A percentile compares a stretch with the other conserved stretches of the same genome.
These are phyloP conservation scores for Fusarium solani-melongenae DNA, from an alignment of 2,329 filamentous ascomycete genomes.

Conservation along the genomic window DNA sequence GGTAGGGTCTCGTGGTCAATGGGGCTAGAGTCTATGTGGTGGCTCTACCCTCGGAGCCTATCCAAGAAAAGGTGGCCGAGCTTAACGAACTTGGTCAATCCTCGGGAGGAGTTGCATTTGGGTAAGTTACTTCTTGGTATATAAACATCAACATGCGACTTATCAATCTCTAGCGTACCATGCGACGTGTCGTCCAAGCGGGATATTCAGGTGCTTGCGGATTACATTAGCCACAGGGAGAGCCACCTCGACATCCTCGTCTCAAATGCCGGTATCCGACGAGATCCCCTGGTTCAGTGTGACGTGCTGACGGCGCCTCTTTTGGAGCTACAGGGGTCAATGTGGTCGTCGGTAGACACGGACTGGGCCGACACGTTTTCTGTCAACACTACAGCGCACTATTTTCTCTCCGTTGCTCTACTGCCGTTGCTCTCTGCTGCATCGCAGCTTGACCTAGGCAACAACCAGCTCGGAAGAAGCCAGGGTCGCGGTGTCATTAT, in stretches of 20 bases:
- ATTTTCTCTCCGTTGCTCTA: slow-evolving; percentile 59
- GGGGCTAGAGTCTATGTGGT: slow-evolving; percentile 60
- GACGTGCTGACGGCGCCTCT: slow-evolving; percentile 56
- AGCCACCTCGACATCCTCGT: slow-evolving; percentile 58
- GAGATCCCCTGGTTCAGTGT: slow-evolving; percentile 56
- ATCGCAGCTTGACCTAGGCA: slow-evolving; percentile 39
- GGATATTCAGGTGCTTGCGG: slow-evolving; percentile 49
- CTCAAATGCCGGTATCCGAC: slow-evolving; percentile 61
- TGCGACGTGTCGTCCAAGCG: slow-evolving; percentile 56
- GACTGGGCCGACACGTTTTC: slow-evolving; percentile 60
- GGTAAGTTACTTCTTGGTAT: slow-evolving; percentile 41
- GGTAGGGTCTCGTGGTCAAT: slow-evolving; percentile 55
- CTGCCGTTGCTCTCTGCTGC: slow-evolving; percentile 56
- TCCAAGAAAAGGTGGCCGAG: slow-evolving; percentile 50
- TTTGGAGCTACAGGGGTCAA: slow-evolving; percentile 55
- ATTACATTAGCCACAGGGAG: slow-evolving; percentile 48
- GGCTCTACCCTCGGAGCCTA: slow-evolving; percentile 54
- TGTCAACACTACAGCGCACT: slow-evolving; percentile 62
- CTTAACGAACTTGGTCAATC: slow-evolving; percentile 52
- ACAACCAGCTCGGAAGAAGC: slow-evolving; percentile 3
- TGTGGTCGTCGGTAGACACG: slow-evolving; percentile 56
- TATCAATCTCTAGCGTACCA: slow-evolving; percentile 37
- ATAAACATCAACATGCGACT: not conserved
- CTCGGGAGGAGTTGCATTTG: slow-evolving; percentile 51
- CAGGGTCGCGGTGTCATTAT: slow-evolving; percentile 58